Base-by-base conservation (phyloP, 2,329 filamentous ascomycete species). In the Ophiostoma novo-ulmi region DNA sequence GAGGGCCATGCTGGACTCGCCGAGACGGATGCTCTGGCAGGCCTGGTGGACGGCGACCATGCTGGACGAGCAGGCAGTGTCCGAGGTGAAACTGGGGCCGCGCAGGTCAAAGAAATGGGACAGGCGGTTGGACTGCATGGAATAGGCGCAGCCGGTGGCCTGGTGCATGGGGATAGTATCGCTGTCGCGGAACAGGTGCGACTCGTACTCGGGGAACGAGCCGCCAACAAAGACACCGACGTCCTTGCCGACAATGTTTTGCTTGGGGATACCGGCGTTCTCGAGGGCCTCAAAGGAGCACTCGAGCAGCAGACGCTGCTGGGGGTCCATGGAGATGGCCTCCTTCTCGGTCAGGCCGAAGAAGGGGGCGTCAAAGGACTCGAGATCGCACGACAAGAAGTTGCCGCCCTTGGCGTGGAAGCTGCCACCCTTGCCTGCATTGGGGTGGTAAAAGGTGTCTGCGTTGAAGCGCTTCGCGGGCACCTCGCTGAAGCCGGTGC, bases 321-420 rank as follows among this genome's bases (percentile, higher is more conserved):
- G 77, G 0, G 78, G 78, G 44, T 80, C 79, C 70, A 80, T 79
- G 17, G 75, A 71, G 10, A 74, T 73, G 31, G 78, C 78, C 67
- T 80, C 79, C 11, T 71, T 71, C 1, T 74, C 73, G 5, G 74
- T 75, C 31, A 81, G 76, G 66, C 75, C 73, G 73, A 81, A 81
- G 69, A 80, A 80, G 0, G 31, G 20, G 26, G 78, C 77, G 67
- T 82, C 80, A 63, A 82, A 80, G 1, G 76, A 69, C 31, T 71
- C 68, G n/a, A 71, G 70, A 35, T 70, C 65, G 36, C 71, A 78
- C n/a, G 80, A 78, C 20, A 86, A 75, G 70, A 86, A 85, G 72
- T 86, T 83, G 0, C 80, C 84, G 2, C 83, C 84, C 5, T 78
- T 79, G 69, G 85, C 82, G 2, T 72, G 69, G 52, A 74, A 76